Evolutionary conservation across 2,329 filamentous ascomycete genomes (phyloP).

Genomic region (Xylaria digitata): DNA sequence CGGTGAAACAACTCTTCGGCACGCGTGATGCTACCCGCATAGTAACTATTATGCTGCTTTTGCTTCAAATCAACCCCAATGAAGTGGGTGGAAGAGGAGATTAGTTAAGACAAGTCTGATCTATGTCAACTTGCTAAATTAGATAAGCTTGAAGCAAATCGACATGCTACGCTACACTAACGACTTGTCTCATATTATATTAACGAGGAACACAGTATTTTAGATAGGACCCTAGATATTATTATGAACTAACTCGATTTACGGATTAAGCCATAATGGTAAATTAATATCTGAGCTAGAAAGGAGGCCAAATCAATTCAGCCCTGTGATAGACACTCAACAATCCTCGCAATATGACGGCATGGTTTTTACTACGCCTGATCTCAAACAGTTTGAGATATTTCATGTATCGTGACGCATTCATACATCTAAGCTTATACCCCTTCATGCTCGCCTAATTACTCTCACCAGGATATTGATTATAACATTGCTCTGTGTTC

Average conservation of each 20-base stretch:
- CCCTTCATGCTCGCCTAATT: slow-evolving; percentile 10
- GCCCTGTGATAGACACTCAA: too few species aligned
- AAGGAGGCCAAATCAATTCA: too few species aligned
- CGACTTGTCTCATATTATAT: background rate
- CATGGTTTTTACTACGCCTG: too few species aligned
- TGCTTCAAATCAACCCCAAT: slow-evolving; percentile 18
- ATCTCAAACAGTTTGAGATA: background rate
- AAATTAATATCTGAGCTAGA: too few species aligned
- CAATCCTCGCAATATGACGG: too few species aligned
- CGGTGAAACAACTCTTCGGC: background rate
- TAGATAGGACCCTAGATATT: too few species aligned
- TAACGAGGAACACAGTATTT: background rate
- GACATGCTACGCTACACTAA: background rate
- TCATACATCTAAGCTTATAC: slow-evolving; percentile 10
- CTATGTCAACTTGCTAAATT: background rate
- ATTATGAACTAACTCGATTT: too few species aligned
- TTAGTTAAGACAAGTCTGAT: background rate
- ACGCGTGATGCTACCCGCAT: slow-evolving; percentile 12
- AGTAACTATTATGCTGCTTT: background rate
- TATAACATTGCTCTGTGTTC: background rate
- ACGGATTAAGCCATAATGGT: too few species aligned
- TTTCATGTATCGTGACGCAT: slow-evolving; percentile 26
- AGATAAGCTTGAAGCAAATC: background rate
- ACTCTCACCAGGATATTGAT: slow-evolving; percentile 17
- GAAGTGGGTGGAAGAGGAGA: slow-evolving; percentile 23